These are phyloP conservation scores for Diaporthe sp. DNA, from an alignment of 2,329 filamentous ascomycete species.

Conservation along the genomic window DNA sequence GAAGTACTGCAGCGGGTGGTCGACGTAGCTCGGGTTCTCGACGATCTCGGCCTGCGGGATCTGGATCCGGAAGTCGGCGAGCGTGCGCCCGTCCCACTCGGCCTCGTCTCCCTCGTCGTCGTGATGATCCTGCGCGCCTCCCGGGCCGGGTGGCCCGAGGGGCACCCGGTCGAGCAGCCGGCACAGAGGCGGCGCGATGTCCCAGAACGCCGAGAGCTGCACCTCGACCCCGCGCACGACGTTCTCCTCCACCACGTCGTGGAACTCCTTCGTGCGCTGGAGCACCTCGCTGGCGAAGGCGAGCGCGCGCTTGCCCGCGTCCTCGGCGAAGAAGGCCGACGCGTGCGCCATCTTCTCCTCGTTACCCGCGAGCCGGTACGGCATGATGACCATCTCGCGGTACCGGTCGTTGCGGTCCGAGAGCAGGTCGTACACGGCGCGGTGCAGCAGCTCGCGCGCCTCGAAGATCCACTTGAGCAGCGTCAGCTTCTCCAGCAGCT, in stretches of 20 bases:
- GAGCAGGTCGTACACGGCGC: slow-evolving; percentile 86
- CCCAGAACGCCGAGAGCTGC: slow-evolving; percentile 96
- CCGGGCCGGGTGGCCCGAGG: slow-evolving; percentile 47
- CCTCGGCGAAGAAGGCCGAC: slow-evolving; percentile 84
- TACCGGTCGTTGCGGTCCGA: slow-evolving; percentile 90
- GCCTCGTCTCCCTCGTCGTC: background rate
- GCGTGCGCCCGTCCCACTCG: slow-evolving; percentile 36
- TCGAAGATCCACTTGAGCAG: slow-evolving; percentile 98
- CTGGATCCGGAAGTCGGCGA: slow-evolving; percentile 75
- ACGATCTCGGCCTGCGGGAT: slow-evolving; percentile 84
- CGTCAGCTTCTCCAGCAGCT: slow-evolving; percentile 93
- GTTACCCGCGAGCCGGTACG: slow-evolving; percentile 82
- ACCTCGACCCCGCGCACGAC: slow-evolving; percentile 90
- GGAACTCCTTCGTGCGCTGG: slow-evolving; percentile 80
- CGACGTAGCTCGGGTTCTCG: slow-evolving; percentile 86
- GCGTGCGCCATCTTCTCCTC: slow-evolving; percentile 84
- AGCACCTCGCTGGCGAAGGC: slow-evolving; percentile 79
- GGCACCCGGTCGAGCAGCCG: slow-evolving; percentile 86
- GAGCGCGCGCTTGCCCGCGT: slow-evolving; percentile 78
- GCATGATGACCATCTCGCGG: slow-evolving; percentile 83
- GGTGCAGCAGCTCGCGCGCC: slow-evolving; percentile 87
- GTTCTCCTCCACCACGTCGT: slow-evolving; percentile 83
- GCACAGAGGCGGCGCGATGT: slow-evolving; percentile 88
- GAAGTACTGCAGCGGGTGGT: slow-evolving; percentile 90
- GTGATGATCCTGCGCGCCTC: background rate